These are phyloP conservation scores for Tilletia horrida DNA, from an alignment of 1,284 basidiomycete genomes.

Conservation along the genomic window DNA sequence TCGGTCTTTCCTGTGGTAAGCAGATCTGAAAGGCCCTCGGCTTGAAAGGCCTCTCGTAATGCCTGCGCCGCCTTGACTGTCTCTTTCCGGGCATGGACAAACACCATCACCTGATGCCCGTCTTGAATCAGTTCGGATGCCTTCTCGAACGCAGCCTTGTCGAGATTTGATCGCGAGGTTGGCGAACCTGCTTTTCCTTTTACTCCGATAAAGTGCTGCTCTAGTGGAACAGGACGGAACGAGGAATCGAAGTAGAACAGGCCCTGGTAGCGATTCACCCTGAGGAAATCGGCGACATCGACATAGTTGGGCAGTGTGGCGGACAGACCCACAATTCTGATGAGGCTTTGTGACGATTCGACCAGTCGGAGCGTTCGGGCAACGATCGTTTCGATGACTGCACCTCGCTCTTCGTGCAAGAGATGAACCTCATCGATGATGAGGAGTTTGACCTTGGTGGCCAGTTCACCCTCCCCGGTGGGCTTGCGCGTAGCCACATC, in stretches of 20 bases:
- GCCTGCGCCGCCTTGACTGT: constrained; percentile 88
- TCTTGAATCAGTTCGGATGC: constrained; percentile 50
- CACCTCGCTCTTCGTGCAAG: constrained; percentile 94
- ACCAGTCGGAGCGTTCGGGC: constrained; percentile 89
- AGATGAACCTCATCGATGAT: constrained; percentile 99
- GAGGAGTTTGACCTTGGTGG: constrained; percentile 77
- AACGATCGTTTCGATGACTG: constrained; percentile 97
- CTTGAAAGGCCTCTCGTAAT: constrained; percentile 75
- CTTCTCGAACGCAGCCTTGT: constrained; percentile 85
- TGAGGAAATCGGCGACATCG: constrained; percentile 92
- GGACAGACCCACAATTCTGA: constrained; percentile 96
- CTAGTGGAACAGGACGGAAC: constrained; percentile 91
- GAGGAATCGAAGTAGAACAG: constrained; percentile 98
- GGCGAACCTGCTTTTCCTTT: constrained; percentile 81
- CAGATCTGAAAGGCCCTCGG: constrained; percentile 71
- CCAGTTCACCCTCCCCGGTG: constrained; percentile 90
- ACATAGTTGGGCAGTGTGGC: constrained; percentile 96
- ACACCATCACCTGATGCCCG: constrained; percentile 95
- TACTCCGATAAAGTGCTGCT: constrained; percentile 95
- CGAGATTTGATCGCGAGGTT: constrained; percentile 78
- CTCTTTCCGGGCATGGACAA: constrained; percentile 97
- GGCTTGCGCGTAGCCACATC: constrained; percentile 98
- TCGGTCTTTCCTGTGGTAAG: constrained; percentile 58
- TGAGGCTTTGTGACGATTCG: constrained; percentile 92
- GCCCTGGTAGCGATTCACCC: constrained; percentile 84